Conservation (phyloP, 805 yeast genomes). For the Deakozyma indianensis region DNA sequence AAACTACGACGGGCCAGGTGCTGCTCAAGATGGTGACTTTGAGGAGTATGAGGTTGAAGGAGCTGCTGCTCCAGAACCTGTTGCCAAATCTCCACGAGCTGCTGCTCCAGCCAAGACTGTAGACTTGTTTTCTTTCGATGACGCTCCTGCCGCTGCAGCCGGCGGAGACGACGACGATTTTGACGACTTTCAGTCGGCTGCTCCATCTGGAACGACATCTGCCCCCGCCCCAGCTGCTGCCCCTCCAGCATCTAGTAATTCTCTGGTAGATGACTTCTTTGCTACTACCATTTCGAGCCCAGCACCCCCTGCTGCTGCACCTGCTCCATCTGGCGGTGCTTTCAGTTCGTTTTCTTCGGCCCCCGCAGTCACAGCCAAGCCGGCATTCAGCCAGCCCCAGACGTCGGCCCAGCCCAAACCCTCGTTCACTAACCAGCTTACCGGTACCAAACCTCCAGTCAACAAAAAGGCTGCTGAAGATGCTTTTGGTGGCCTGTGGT, state of each 20-base stretch:
- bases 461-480: conserved; percentile 1
- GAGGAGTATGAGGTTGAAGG: conserved; percentile 22
- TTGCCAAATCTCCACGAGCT: conserved; percentile 11
- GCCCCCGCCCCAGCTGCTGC: conserved; percentile 6
- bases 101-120: conserved; percentile 34
- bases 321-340: background rate
- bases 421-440: background rate
- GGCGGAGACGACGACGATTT: conserved; percentile 10
- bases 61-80: conserved; percentile 12
- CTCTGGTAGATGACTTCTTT: background rate
- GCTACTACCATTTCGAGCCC: background rate
- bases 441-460: background rate
- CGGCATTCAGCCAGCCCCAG: background rate
- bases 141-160: conserved; percentile 28
- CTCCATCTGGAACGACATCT: conserved; percentile 9
- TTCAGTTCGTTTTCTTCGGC: background rate
- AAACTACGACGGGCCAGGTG: conserved; percentile 19
- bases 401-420: too few species aligned
- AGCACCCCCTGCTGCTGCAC: background rate
- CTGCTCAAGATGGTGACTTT: conserved; percentile 23
- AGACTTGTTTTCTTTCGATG: conserved; percentile 51
- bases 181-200: conserved; percentile 10
- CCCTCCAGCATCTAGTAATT: conserved; percentile 3
- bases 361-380: background rate
- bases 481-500: conserved; percentile 1